Evolutionary conservation across 2,329 filamentous ascomycete species (phyloP), one percentile per base, ranked within the genome.

Genomic region (Knufia fluminis): DNA sequence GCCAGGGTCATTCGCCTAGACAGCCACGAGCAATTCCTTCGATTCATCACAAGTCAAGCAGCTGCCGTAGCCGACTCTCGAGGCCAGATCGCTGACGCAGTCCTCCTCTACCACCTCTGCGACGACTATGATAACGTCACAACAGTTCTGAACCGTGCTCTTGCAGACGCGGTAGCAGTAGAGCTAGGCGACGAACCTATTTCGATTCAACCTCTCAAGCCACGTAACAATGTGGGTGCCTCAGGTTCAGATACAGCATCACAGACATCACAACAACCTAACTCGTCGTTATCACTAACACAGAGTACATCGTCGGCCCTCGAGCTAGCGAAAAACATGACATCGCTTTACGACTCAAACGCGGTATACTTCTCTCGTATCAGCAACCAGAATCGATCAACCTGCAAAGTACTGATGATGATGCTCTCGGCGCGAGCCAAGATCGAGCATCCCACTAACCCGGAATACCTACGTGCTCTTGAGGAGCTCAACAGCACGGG

Each of bases 41-140:
- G 83, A 61, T 85, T 84, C n/a, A 91, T 98, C 60, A 97, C 91
- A 1, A 75, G 92, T 38, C 88, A 95, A 66, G 92, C 92, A 7
- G 92, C 92, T 35, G 83, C 85, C 56, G 87, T 90, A 61, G 92
- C 92, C 3, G 91, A 98, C 59, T 91, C 97, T 65, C 94, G 91
- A 60, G 91, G 92, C 33, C 58, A 60, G 39, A 80, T 94, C 44
- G 44, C 44, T 9, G 44, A 46, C 32, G 90, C 94, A 1, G 91
- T 97, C 12, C 76, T 98, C 45, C 75, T 98, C 46, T 97, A 94
- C 66, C 91, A 98, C 66, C 75, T 98, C 38, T 91, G 92, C 0
- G 87, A 88, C 61, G 90, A 98, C 65, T 97, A 94, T 64, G 89
- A 98, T 65, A 89, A 83, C 48, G 94, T 97, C n/a, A 81, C 96